Base-by-base conservation (phyloP, 805 yeast species). In the Zygosaccharomyces bisporus region DNA sequence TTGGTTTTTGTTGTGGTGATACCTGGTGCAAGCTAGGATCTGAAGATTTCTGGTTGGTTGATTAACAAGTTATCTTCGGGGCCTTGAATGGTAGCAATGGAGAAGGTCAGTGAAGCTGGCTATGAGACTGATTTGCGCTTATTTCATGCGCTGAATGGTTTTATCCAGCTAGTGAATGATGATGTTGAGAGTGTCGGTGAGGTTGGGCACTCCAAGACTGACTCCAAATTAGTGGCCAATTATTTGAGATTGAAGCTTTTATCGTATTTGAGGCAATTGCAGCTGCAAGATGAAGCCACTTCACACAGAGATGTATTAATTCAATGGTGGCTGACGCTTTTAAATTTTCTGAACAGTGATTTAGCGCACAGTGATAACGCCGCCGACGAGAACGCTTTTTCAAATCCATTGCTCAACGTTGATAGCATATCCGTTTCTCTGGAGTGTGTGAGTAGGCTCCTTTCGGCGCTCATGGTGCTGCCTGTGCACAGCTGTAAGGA, bases 301-400 rank as follows among this genome's bases (percentile, higher is more conserved):
- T 12, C 36, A 1, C 40, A 46, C 27, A 40, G 59, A 37, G 57
- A 57, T 25, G 52, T 53, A 5, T 43, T 61, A 18, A 46, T 47
- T 4, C 67, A 63, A 39, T 64, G 68, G 68, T 64, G 68, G 68
- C 50, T 57, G 1, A 51, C 61, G 1, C 39, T 61, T 12, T 39
- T 63, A 34, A 58, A 60, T 38, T 54, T 54, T 35, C 44, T 61
- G 12, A 54, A 48, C 13, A 52, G 52, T 33, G 57, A 60, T 42
- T 32, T 43, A 10, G 37, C 43, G 16, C 33, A 39, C 12, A 34
- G 33, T 12, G 45, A 41, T 16, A 38, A 19, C 4, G 7, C 44
- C 4, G 37, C 30, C 6, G 27, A 39, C 3, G 45, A 39, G 14
- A 16, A 31, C 5, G 27, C 36, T 21, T 44, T 40, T 14, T 44